These are phyloP conservation scores for Phytophthora citricola DNA, from an alignment of 352 stramenopile genomes.

Conservation along the genomic window DNA sequence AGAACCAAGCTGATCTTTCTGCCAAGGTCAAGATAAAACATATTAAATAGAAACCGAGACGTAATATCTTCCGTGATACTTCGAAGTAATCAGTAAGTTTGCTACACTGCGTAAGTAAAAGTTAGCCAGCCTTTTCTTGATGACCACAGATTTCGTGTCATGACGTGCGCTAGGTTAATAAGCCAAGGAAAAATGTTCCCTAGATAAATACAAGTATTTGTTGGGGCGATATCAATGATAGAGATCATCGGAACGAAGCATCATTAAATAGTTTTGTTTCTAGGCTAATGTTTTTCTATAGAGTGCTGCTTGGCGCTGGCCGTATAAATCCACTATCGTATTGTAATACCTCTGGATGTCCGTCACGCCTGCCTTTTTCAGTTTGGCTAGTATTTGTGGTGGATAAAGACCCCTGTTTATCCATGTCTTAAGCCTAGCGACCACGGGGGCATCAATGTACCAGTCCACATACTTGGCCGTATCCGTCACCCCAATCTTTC, in stretches of 20 bases:
- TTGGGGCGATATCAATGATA: too few species aligned
- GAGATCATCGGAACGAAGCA: too few species aligned
- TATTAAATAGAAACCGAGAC: neutral
- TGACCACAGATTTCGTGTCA: too few species aligned
- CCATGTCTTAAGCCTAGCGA: neutral
- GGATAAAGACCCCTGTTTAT: neutral
- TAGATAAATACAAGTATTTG: too few species aligned
- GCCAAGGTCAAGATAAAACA: constrained; percentile 6
- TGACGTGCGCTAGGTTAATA: too few species aligned
- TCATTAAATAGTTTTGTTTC: neutral
- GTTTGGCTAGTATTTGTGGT: constrained; percentile 1
- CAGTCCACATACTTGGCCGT: neutral
- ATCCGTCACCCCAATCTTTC: constrained; percentile 7
- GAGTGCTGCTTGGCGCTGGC: constrained; percentile 3
- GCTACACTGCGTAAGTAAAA: too few species aligned
- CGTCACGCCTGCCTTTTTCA: neutral
- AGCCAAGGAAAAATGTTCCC: too few species aligned
- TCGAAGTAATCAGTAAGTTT: too few species aligned
- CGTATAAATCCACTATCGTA: neutral
- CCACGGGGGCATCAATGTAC: neutral
- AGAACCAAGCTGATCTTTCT: constrained; percentile 3
- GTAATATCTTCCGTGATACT: too few species aligned
- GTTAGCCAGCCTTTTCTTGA: too few species aligned
- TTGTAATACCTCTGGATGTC: constrained; percentile 2
- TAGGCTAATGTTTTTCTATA: constrained; percentile 7